These are phyloP conservation scores for Eutrema yunnanense DNA, from an alignment of 345 rosid species.

Conservation along the genomic window DNA sequence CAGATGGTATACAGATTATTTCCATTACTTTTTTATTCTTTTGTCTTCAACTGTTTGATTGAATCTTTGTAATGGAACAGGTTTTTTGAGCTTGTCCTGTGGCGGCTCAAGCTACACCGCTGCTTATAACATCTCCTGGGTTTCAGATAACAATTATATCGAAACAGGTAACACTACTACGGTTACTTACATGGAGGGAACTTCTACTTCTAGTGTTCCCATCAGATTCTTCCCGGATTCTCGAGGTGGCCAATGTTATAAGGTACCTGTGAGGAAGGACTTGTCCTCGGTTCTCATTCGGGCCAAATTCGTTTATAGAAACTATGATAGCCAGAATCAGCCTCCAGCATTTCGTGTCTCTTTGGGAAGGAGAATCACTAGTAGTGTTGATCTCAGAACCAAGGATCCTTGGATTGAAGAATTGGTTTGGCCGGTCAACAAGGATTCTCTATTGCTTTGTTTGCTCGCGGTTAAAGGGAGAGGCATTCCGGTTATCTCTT, in stretches of 20 bases:
- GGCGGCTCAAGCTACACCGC: slow-evolving; percentile 52
- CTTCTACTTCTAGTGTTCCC: slow-evolving; percentile 34
- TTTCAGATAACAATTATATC: slow-evolving; percentile 49
- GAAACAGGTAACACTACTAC: slow-evolving; percentile 51
- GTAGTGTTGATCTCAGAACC: slow-evolving; percentile 48
- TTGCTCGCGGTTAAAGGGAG: slow-evolving; percentile 40
- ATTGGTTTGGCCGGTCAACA: slow-evolving; percentile 49
- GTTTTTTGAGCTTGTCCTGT: slow-evolving; percentile 80
- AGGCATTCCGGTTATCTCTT: slow-evolving; percentile 73
- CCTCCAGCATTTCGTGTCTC: slow-evolving; percentile 76
- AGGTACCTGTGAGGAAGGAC: slow-evolving; percentile 46
- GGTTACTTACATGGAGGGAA: slow-evolving; percentile 31
- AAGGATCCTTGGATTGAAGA: slow-evolving; percentile 86
- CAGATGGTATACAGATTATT: slow-evolving; percentile 45
- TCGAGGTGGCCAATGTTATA: slow-evolving; percentile 48
- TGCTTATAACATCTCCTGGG: slow-evolving; percentile 59
- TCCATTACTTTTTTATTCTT: neutral
- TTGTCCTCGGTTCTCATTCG: slow-evolving; percentile 65
- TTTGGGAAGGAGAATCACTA: slow-evolving; percentile 54
- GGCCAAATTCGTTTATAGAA: slow-evolving; percentile 62
- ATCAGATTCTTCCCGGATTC: slow-evolving; percentile 61
- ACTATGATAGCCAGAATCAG: slow-evolving; percentile 55
- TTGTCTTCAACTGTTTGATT: neutral
- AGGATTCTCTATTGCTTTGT: slow-evolving; percentile 53
- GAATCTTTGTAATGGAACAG: slow-evolving; percentile 34